Evolutionary conservation across 768 basidiomycete species (phyloP).

Genomic region (Amanita brunnescens): DNA sequence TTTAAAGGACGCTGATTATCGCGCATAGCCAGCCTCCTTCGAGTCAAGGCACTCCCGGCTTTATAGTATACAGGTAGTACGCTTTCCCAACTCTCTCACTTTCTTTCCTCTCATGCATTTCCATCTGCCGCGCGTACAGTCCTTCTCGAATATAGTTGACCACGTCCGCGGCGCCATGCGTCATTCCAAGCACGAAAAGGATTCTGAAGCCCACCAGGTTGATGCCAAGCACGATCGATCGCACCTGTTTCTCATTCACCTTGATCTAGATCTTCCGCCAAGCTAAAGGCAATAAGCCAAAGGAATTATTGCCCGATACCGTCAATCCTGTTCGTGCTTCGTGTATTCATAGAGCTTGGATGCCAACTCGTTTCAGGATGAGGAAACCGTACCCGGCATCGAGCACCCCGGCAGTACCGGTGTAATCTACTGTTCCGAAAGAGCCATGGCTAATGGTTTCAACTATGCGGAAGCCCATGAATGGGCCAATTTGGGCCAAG

Average conservation of each 20-base stretch:
- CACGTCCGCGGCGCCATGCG: constrained; percentile 67
- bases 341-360: neutral
- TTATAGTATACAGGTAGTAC: constrained; percentile 1
- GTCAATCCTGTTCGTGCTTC: constrained; percentile 52
- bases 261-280: constrained; percentile 61
- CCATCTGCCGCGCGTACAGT: constrained; percentile 35
- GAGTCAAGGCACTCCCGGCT: neutral
- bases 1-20: neutral
- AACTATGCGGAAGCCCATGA: constrained; percentile 66
- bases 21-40: neutral
- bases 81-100: constrained; percentile 7
- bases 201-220: constrained; percentile 86
- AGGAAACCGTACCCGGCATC: constrained; percentile 86
- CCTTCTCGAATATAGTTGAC: constrained; percentile 36
- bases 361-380: constrained; percentile 39
- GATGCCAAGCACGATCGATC: constrained; percentile 6
- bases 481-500: constrained; percentile 90
- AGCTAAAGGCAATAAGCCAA: constrained; percentile 60
- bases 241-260: constrained; percentile 5
- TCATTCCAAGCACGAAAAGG: constrained; percentile 64
- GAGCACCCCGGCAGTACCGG: constrained; percentile 63
- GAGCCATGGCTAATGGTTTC: constrained; percentile 95
- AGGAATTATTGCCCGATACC: constrained; percentile 54
- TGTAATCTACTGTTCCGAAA: constrained; percentile 82
- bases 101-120: constrained; percentile 29